Base-by-base conservation (phyloP, 306 rosid genomes). In the Potentilla sterilis region DNA sequence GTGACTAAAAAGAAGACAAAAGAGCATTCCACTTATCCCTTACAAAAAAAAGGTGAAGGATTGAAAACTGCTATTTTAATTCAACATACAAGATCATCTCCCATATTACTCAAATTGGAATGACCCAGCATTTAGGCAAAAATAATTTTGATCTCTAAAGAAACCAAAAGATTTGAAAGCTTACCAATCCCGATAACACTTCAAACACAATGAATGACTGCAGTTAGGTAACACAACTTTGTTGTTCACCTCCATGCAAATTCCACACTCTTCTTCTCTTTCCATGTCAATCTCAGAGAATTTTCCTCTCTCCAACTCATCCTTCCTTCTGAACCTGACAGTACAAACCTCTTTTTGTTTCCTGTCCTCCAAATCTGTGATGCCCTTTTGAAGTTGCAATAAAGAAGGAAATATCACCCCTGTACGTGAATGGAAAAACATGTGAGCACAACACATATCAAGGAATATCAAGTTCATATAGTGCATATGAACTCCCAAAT, bases 211-310 rank as follows among this genome's bases (percentile, higher is more conserved):
- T 40, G 88, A 65, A 73, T 95, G 98, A 80, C 83, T 81, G 87
- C 97, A 95, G 78, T 92, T 85, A 34, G 98, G 98, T 76, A 94
- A 75, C 34, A 94, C 97, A 78, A 92, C 89, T 87, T 90, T 94
- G 48, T 78, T 67, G 75, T 85, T 90, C 83, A 89, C 74, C 81
- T 92, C 98, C 96, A 92, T 78, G 86, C 98, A 95, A 86, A 95
- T 92, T 16, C 96, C 95, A 76, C 98, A 95, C 82, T 95, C 98
- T 55, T 88, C 88, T 72, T 92, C 98, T 83, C 97, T 89, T 80
- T 90, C 96, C 14, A 83, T 77, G 83, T 95, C 98, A 70, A 87
- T 48, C 80, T 84, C 91, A 19, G 95, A 82, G 40, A 82, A 76
- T 42, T 85, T 79, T 73, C 84, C 88, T 59, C 63, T 81, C 57